phyloP scores from a whole-genome alignment of 345 rosid genomes.

The Cardamine resedifolia region DNA sequence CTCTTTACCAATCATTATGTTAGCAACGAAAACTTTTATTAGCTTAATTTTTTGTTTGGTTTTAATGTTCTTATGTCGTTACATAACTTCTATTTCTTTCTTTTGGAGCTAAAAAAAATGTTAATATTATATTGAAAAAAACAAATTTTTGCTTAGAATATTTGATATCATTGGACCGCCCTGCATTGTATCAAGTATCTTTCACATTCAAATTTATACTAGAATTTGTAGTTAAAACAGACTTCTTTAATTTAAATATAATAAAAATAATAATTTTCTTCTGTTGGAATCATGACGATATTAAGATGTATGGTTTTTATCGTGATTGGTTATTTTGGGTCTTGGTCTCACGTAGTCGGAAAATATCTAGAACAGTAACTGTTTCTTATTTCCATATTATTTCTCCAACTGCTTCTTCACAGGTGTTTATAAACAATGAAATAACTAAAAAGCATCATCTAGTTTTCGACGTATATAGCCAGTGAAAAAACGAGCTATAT shows the following conservation, averaged over 20 bases:
- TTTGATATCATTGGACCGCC: too few species aligned
- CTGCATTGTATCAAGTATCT: not conserved
- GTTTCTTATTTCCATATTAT: not conserved
- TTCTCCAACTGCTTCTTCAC: slow-evolving; percentile 3
- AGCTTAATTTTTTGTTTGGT: too few species aligned
- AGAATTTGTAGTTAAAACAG: slow-evolving; percentile 29
- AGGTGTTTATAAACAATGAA: not conserved
- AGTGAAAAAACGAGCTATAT: not conserved
- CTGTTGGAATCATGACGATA: slow-evolving; percentile 6
- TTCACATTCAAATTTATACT: slow-evolving; percentile 14
- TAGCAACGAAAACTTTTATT: too few species aligned
- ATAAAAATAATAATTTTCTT: not conserved
- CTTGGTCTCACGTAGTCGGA: slow-evolving; percentile 4
- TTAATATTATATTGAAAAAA: too few species aligned
- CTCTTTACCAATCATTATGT: too few species aligned
- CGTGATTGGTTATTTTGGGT: slow-evolving; percentile 23
- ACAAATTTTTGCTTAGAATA: too few species aligned
- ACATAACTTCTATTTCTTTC: too few species aligned
- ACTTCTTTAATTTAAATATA: not conserved
- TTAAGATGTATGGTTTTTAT: not conserved
- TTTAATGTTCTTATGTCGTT: too few species aligned
- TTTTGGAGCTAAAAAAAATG: too few species aligned
- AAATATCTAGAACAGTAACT: slow-evolving; percentile 25
- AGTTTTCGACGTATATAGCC: not conserved
- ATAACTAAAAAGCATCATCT: not conserved